Conservation (phyloP, 2,329 filamentous ascomycete species). For the Akanthomyces dipterigenus region DNA sequence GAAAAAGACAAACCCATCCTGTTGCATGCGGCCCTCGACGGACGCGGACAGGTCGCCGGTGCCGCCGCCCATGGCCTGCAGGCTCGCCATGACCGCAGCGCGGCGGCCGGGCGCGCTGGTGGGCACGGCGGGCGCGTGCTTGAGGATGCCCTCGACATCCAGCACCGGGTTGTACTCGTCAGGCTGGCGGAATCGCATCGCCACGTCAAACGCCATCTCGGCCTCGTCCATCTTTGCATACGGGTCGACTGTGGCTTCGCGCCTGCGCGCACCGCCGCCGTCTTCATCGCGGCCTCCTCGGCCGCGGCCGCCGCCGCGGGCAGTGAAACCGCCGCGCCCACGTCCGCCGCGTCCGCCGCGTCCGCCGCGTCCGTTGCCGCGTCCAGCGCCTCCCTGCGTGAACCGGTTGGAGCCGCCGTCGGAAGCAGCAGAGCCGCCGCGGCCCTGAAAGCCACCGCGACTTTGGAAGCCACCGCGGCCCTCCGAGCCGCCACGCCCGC, state of each 20-base stretch:
- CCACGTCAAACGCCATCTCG: constrained; percentile 29
- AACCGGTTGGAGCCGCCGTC: neutral
- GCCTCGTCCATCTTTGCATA: constrained; percentile 24
- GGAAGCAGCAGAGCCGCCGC: constrained; percentile 3
- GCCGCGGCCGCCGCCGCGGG: constrained; percentile 12
- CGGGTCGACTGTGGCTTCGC: constrained; percentile 14
- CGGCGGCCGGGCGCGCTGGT: constrained; percentile 22
- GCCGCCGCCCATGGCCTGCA: constrained; percentile 26
- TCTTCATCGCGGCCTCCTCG: neutral
- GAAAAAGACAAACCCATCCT: constrained; percentile 25
- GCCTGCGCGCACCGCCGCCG: no score
- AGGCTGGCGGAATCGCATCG: constrained; percentile 28
- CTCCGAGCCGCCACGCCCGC: constrained; percentile 13
- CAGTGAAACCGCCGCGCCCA: neutral
- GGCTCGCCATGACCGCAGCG: constrained; percentile 29
- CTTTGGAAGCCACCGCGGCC: neutral
- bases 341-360: constrained; percentile 11
- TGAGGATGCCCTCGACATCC: constrained; percentile 24
- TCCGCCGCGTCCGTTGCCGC: constrained; percentile 12
- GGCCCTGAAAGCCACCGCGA: constrained; percentile 17
- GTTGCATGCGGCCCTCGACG: constrained; percentile 23
- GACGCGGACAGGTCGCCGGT: constrained; percentile 26
- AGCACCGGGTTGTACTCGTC: constrained; percentile 28
- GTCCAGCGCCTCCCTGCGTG: neutral
- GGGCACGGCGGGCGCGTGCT: constrained; percentile 25